Evolutionary conservation across 108 stramenopile genomes (phyloP), one percentile per base, ranked within the genome.

Genomic region (Cyclotella baltica): DNA sequence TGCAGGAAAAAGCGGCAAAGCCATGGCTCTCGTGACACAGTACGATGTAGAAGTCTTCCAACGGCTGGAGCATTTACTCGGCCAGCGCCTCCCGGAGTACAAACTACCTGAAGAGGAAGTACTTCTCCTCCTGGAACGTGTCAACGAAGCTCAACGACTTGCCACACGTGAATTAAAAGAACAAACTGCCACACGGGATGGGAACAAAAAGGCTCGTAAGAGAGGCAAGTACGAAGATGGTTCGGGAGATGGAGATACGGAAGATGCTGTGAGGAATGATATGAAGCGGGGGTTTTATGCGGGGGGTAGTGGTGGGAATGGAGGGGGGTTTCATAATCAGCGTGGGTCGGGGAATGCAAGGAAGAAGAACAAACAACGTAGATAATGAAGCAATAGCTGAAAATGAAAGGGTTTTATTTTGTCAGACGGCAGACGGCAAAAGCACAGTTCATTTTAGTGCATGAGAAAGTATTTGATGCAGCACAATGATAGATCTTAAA

Each of bases 11-110:
- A 94, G 96, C 20, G 99, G 99, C 0, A 89, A 96, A 57, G 96
- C 98, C 23, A 88, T 99, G 72, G 97, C 98, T 11, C 88, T 99
- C 85, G 99, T 99, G 27, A 99, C 99, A 34, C 99, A 99, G 86
- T 99, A 98, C 81, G 98, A 98, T 89, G 96, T 99, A 18, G 98
- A 99, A 85, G 92, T 98, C 20, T 99, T 97, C 83, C 98, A 98
- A 71, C 86, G 97, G 36, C 70, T 99, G 75, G 99, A 99, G 78
- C 89, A 88, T 15, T 80, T 98, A 81, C 90, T 87, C 74, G 92
- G 92, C 72, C 92, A 87, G 65, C 92, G 91, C 35, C 88, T 98
- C n/a, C 83, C 91, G 34, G 92, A 92, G 72, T 93, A 79, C 86
- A 93, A 91, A 27, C 73, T 94, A 25, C 75, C 78, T 5, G 97